Conservation (phyloP, 345 rosid genomes). For the Gossypium mustelinum region DNA sequence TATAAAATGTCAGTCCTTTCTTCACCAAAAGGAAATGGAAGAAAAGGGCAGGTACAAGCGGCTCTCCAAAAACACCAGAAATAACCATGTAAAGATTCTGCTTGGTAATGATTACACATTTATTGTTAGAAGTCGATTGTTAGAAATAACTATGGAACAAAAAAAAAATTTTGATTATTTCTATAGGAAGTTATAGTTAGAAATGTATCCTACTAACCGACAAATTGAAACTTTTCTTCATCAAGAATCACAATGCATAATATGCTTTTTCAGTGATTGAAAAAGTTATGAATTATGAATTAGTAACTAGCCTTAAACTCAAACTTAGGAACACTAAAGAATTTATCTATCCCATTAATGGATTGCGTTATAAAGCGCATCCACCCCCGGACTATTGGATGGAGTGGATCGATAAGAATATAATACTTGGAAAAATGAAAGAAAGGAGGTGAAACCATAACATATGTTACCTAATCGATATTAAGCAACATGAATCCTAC, state of each 20-base stretch:
- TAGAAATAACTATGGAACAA: neutral
- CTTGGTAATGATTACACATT: neutral
- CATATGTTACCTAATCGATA: neutral
- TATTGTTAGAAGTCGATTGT: neutral
- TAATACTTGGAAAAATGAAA: neutral
- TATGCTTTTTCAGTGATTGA: neutral
- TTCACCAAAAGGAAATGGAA: neutral
- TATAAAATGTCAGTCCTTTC: neutral
- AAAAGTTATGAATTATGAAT: neutral
- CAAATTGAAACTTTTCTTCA: neutral
- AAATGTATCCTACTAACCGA: neutral
- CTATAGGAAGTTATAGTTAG: neutral
- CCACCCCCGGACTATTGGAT: neutral
- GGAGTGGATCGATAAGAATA: neutral
- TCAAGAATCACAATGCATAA: neutral
- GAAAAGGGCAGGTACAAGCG: neutral
- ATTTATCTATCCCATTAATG: neutral
- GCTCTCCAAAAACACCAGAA: constrained; percentile 4
- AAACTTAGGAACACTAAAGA: neutral
- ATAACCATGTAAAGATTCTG: neutral
- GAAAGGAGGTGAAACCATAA: neutral
- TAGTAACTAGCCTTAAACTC: neutral
- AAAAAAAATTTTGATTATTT: neutral
- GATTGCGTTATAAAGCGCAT: neutral
- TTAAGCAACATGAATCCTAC: neutral